Evolutionary conservation across 306 rosid species (phyloP).

Genomic region (Luffa acutangula): DNA sequence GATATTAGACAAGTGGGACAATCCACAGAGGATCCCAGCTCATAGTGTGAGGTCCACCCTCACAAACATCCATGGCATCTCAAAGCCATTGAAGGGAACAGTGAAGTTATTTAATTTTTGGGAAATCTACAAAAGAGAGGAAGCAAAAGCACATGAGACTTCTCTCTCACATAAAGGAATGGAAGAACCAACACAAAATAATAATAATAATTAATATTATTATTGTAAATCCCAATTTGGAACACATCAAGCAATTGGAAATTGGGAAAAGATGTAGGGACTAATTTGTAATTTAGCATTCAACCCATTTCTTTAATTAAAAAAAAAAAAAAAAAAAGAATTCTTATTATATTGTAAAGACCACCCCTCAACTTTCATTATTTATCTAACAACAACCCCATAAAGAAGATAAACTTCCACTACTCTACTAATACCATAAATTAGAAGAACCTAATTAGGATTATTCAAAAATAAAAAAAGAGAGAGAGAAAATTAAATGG

Average conservation of each 20-base stretch:
- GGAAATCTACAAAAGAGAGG: constrained; percentile 5
- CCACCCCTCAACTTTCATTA: background rate
- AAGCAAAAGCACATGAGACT: constrained; percentile 4
- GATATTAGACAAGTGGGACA: background rate
- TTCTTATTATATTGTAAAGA: background rate
- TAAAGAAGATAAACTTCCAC: background rate
- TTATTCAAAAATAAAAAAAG: background rate
- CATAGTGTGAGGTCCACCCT: constrained; percentile 7
- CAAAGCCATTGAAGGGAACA: background rate
- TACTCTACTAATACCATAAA: background rate
- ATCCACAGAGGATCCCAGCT: background rate
- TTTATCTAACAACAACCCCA: background rate
- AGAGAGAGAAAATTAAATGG: background rate
- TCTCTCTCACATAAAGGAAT: background rate
- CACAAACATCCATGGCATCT: constrained; percentile 3
- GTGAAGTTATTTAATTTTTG: background rate
- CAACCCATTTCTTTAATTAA: too few species aligned
- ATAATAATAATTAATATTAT: background rate
- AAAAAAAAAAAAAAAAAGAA: background rate
- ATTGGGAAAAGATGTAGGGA: background rate
- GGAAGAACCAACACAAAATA: background rate
- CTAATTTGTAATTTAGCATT: background rate
- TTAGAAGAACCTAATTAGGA: background rate
- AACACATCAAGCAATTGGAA: background rate
- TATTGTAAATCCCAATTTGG: background rate